Evolutionary conservation across 2,329 filamentous ascomycete genomes (phyloP), one percentile per base, ranked within the genome.

Genomic region (Cercospora zeae-maydis): DNA sequence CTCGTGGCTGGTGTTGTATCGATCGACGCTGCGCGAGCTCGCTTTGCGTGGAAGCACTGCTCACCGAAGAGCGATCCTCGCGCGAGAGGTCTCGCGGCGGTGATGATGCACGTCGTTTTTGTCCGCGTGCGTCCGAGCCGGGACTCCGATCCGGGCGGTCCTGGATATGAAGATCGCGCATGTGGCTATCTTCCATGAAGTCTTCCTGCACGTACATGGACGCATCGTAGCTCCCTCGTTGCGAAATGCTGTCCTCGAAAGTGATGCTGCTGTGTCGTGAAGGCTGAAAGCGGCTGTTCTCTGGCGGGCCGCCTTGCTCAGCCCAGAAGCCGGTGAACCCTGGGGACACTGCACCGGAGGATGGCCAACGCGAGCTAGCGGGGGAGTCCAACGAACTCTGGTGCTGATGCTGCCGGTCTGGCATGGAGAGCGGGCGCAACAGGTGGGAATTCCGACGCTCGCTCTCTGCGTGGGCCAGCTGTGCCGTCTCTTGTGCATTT

Each of bases 31-130:
- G 83, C 60, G 81, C 82, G 54, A 84, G 70, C 69, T 86, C 83
- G 52, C 59, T 68, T 33, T 75, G 76, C 30, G 75, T 77, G 56
- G 75, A 70, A n/a, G 77, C 76, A 61, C 79, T 80, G 67, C 78
- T 75, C 51, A 77, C 72, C 6, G 78, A 78, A 21, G 77, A 74
- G 45, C 80, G 76, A 66, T 82, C 79, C 55, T 81, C 80, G 53
- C 79, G 77, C 52, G 75, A 70, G 56, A 80, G 80, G 69, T 87
- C 85, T 61, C 82, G 80, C 39, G 86, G 86, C 19, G 86, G 85
- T 59, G 85, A 87, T 13, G 85, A 86, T 64, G 87, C 87, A 62
- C 86, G 81, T 72, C 87, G 80, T 75, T 89, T 89, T 69, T 84
- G 82, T 54, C 86, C 85, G 69, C 79, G 82, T 24, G 79, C 77